Base-by-base conservation (phyloP, 441 rosid genomes). In the Euphorbia schlechtendalii region DNA sequence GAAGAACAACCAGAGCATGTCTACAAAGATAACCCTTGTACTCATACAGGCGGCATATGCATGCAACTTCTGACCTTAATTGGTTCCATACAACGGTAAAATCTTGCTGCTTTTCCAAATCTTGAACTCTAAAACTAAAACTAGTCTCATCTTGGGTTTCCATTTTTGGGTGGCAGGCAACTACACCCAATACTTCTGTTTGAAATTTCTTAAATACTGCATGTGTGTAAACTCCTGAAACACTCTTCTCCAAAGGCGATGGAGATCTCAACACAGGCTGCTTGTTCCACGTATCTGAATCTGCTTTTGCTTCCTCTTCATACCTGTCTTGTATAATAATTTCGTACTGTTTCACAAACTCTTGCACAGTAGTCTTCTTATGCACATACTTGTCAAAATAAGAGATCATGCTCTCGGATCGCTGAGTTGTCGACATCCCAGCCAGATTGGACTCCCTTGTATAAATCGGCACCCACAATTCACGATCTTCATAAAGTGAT, bases 301-400 rank as follows among this genome's bases (percentile, higher is more conserved):
- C 96, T 46, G 96, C 96, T 73, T 83, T 90, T 65, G 92, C 84
- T 82, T 90, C 97, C 74, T 90, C 97, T 66, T 90, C 96, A 64
- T 80, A 90, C 73, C 92, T 81, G 71, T 90, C 97, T 72, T 69
- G 89, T 69, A 90, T 45, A 73, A 90, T 74, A 18, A 76, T 62
- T 69, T 84, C 96, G 63, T 88, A 86, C 63, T 77, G 83, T 72
- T 83, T 88, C 71, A 90, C 77, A 77, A 90, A 86, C 76, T 90
- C 97, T 72, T 78, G 88, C 67, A 83, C 86, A 43, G 83, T 79
- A 53, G 96, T 90, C 73, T 90, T 90, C 83, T 82, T 90, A 66
- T 90, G 97, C 71, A 90, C 74, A 74, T 77, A 88, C 78, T 88
- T 90, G 66, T 90, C 97, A 64, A 88, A 88, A 67, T 75, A 86